Conservation (phyloP, 2,329 filamentous ascomycete species). For the Talaromyces sp. region DNA sequence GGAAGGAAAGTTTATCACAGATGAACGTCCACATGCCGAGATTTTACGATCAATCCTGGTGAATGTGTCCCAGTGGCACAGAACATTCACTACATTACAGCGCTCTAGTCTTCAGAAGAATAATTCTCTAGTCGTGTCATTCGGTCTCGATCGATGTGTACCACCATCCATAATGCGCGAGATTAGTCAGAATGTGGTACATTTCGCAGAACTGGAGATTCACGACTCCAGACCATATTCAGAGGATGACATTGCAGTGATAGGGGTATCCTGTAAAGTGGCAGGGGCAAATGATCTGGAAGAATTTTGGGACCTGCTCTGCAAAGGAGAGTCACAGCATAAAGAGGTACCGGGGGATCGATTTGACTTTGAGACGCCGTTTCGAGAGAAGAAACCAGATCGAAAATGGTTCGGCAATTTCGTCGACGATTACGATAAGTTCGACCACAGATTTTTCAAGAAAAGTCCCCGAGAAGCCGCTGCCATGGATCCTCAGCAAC, state of each 20-base stretch:
- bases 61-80: neutral
- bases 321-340: slow-evolving; percentile 19
- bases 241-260: slow-evolving; percentile 28
- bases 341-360: slow-evolving; percentile 13
- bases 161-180: slow-evolving; percentile 24
- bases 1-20: neutral
- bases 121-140: slow-evolving; percentile 26
- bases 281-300: slow-evolving; percentile 28
- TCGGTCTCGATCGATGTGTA: slow-evolving; percentile 37
- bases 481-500: slow-evolving; percentile 29
- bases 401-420: slow-evolving; percentile 18
- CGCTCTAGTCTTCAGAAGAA: slow-evolving; percentile 2
- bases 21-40: neutral
- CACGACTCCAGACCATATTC: neutral
- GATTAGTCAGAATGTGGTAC: neutral
- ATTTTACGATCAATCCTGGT: neutral
- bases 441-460: slow-evolving; percentile 30
- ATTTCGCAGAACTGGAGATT: neutral
- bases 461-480: slow-evolving; percentile 22
- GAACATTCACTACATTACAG: neutral
- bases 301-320: slow-evolving; percentile 34
- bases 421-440: slow-evolving; percentile 18
- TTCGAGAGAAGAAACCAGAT: slow-evolving; percentile 8
- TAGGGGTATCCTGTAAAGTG: slow-evolving; percentile 32
- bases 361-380: neutral